Base-by-base conservation (phyloP, 148 eudicot genomes). In the Persicaria maculosa region DNA sequence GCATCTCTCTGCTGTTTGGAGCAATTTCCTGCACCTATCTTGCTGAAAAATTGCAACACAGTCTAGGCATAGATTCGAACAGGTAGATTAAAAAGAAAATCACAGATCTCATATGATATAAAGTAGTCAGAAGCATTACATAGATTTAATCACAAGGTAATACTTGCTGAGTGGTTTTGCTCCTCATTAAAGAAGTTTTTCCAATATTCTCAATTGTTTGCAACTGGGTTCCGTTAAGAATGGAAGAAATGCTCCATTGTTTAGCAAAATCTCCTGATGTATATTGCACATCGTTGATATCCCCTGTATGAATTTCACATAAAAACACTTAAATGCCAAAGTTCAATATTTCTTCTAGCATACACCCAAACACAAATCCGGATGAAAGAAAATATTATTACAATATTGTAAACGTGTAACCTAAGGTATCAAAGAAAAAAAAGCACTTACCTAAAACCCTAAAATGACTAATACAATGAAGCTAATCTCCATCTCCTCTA, bases 1-100 rank as follows among this genome's bases (percentile, higher is more conserved):
- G 58, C 91, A 85, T 57, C 85, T 90, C 75, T 84, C 91, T 43
- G 94, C 97, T 68, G 85, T 59, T 83, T 88, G 87, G 65, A 90
- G 75, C 78, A 95, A 82, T 78, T 88, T 87, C 79, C 84, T 86
- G 91, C 96, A 89, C 85, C 86, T 90, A 70, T 84, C 85, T 77
- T 81, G 83, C 99, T 95, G 89, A 69, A 54, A 77, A 59, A 76
- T 45, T 50, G 40, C 40, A 22, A 20, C 17, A 65, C 47, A 40
- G 70, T 65, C 40, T n/a, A 43, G 2, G 70, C 15, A 65, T 36
- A 31, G 47, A 65, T 8, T 19, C 40, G 47, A 6, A 36, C 6
- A 14, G 45, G 17, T 65, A 12, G 14, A 65, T 14, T 65, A 65
- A 36, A 65, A 58, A 7, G 10, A 5, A 19, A 40, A 65, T 8